Evolutionary conservation across 2,329 filamentous ascomycete genomes (phyloP).

Genomic region (Plectosphaerella plurivora): DNA sequence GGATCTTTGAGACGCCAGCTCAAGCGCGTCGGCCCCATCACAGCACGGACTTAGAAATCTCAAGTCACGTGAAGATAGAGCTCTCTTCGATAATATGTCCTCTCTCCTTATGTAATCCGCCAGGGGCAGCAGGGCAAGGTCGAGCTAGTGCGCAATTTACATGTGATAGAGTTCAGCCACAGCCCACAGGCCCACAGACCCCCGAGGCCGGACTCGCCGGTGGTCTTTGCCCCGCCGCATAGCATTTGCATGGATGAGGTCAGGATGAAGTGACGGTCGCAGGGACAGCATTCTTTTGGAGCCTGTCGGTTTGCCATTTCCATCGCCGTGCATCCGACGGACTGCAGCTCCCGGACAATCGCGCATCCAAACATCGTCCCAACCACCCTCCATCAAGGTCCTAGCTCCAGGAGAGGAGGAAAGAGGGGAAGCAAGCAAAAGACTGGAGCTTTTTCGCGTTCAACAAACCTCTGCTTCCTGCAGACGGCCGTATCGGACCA

Average conservation of each 20-base stretch:
- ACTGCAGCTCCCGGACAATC: too few species aligned
- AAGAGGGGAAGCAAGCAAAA: neutral
- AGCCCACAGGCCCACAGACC: conserved; percentile 3
- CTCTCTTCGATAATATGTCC: neutral
- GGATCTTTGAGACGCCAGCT: neutral
- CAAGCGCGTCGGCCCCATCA: neutral
- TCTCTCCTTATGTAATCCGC: neutral
- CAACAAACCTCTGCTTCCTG: neutral
- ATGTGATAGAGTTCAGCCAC: conserved; percentile 13
- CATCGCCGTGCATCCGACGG: too few species aligned
- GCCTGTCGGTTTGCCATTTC: too few species aligned
- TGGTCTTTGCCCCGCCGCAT: neutral
- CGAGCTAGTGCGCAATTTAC: conserved; percentile 3
- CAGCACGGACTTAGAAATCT: too few species aligned
- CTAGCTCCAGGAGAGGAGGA: neutral
- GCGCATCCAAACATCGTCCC: neutral
- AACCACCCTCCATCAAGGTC: neutral
- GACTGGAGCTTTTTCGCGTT: neutral
- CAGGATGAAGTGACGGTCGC: neutral
- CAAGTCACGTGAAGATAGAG: conserved; percentile 5
- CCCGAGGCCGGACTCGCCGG: neutral
- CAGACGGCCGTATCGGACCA: neutral
- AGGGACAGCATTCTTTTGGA: neutral
- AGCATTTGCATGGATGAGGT: neutral
- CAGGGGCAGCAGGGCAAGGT: neutral